A percentile compares a stretch with the other conserved stretches of the same genome.
phyloP scores from a whole-genome alignment of 2,329 filamentous ascomycete genomes.

The Hypoxylon sp. region DNA sequence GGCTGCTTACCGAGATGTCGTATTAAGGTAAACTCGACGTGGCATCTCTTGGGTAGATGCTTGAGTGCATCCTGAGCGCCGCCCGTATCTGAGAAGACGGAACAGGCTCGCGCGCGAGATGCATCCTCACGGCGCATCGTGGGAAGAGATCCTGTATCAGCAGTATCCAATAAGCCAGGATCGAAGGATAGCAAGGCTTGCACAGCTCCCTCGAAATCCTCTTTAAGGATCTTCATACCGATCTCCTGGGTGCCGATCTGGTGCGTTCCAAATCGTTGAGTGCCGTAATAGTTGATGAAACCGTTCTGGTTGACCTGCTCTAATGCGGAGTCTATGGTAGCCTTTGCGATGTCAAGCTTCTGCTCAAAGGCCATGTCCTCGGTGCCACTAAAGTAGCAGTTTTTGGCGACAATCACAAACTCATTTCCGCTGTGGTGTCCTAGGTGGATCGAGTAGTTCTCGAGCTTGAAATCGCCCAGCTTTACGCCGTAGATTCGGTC shows the following conservation, averaged over 20 bases:
- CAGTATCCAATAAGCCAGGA: conserved; percentile 62
- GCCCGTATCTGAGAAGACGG: conserved; percentile 72
- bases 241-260: conserved; percentile 84
- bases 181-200: conserved; percentile 79
- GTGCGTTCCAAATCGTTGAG: conserved; percentile 96
- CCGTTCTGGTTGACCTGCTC: conserved; percentile 74
- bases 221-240: conserved; percentile 83
- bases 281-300: conserved; percentile 97
- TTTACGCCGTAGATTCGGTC: conserved; percentile 67
- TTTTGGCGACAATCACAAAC: conserved; percentile 89
- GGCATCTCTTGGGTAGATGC: conserved; percentile 79
- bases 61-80: conserved; percentile 67
- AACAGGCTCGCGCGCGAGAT: conserved; percentile 78
- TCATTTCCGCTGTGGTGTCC: conserved; percentile 90
- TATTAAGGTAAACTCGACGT: conserved; percentile 80
- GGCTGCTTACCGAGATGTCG: conserved; percentile 70
- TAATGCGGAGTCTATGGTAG: conserved; percentile 66
- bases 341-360: conserved; percentile 53
- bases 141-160: conserved; percentile 53
- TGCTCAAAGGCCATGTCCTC: conserved; percentile 57
- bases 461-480: conserved; percentile 84
- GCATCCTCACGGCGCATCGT: conserved; percentile 77
- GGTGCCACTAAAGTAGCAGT: conserved; percentile 70
- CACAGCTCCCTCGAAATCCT: conserved; percentile 81
- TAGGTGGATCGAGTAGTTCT: conserved; percentile 74